Percentiles rank a stretch among this genome's conserved stretches.
Evolutionary conservation across 768 basidiomycete species (phyloP).

Genomic region (Clavaria fumosa): DNA sequence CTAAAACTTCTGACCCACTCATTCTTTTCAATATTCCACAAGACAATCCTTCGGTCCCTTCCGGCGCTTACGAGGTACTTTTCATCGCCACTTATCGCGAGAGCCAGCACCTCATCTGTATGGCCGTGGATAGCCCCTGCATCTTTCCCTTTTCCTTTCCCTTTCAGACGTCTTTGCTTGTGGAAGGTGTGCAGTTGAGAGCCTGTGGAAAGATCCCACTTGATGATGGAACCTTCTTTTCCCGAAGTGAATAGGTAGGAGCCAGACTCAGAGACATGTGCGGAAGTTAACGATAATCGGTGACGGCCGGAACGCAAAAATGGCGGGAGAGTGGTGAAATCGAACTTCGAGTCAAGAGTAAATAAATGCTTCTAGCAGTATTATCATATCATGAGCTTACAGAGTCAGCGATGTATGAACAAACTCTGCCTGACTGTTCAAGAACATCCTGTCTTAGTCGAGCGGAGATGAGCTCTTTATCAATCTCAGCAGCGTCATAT

Average conservation of each 20-base stretch:
- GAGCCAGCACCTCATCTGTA: conserved; percentile 67
- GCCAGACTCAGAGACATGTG: conserved; percentile 59
- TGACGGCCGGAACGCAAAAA: conserved; percentile 56
- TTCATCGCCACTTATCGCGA: conserved; percentile 79
- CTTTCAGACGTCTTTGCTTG: conserved; percentile 55
- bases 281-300: conserved; percentile 66
- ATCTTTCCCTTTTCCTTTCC: conserved; percentile 29
- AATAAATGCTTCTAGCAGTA: background rate
- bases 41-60: conserved; percentile 62
- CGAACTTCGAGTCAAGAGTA: conserved; percentile 27
- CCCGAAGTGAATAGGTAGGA: conserved; percentile 73
- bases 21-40: conserved; percentile 71
- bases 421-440: conserved; percentile 77
- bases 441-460: conserved; percentile 86
- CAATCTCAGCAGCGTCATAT: conserved; percentile 91
- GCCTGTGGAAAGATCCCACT: conserved; percentile 64
- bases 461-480: conserved; percentile 81
- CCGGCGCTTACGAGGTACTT: conserved; percentile 79
- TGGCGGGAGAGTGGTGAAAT: conserved; percentile 33
- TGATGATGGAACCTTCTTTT: conserved; percentile 82
- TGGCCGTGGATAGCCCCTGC: conserved; percentile 50
- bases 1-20: conserved; percentile 74
- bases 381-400: conserved; percentile 28
- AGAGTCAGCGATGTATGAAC: conserved; percentile 62
- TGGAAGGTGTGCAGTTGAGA: conserved; percentile 41